Evolutionary conservation across 106 monocot genomes (phyloP), one percentile per base, ranked within the genome.

Genomic region (Acorus calamus): DNA sequence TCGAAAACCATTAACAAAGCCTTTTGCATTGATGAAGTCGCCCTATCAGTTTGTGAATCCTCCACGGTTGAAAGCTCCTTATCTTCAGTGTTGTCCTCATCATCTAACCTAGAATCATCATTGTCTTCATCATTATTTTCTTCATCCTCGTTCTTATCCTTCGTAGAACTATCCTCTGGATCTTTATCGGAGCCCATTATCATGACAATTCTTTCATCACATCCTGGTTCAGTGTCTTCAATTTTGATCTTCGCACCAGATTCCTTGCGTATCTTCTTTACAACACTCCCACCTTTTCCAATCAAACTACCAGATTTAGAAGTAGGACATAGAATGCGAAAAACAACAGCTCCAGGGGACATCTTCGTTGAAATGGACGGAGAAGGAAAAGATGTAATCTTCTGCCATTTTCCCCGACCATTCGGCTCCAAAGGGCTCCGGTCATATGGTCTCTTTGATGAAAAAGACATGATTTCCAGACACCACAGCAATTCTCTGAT

Each of bases 261-360:
- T 51, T 91, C 87, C 42, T 87, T 61, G 5, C 90, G 83, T 67
- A 96, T 96, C 60, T 78, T 96, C 52, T 82, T 64, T 47, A 96
- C 70, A 67, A 91, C 78, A 10, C 80, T 62, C 46, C 91, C 96
- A 44, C 91, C 96, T 83, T 91, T 91, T n/a, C 96, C 96, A 70
- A 96, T 89, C 11, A 91, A 52, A 61, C 83, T 81, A 44, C 91
- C 96, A 71, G 78, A 80, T 56, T 91, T 84, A 0, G 96, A 80
- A 62, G 77, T 42, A 55, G 82, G 96, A 51, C 90, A 96, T 55
- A 96, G 84, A 11, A 96, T 43, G 3, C 87, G 86, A 58, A 87
- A 84, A 11, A 82, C 63, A 58, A 74, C 46, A 69, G 75, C 58
- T 7, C 87, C 79, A 10, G 71, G 60, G 10, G 71, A 42, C 42